These are phyloP conservation scores for Solanum etuberosum DNA, from an alignment of 257 asterid species.

Conservation along the genomic window DNA sequence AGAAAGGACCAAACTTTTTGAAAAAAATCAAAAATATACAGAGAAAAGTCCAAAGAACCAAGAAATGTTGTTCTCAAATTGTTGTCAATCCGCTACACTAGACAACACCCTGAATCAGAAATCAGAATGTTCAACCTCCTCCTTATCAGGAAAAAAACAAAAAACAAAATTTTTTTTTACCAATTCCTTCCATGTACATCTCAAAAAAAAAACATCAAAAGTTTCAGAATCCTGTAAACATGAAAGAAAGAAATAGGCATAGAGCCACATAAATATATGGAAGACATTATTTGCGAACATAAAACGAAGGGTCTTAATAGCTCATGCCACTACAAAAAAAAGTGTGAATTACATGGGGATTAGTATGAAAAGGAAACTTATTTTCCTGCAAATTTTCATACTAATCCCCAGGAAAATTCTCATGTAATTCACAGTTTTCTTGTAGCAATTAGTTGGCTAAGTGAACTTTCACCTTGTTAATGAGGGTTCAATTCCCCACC, in stretches of 20 bases:
- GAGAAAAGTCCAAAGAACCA: neutral
- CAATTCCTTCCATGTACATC: neutral
- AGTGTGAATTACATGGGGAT: too few relatives aligned
- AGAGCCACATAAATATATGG: neutral
- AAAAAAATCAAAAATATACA: slow-evolving; percentile 1
- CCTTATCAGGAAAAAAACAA: neutral
- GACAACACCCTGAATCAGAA: neutral
- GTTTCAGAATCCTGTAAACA: neutral
- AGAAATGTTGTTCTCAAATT: slow-evolving; percentile 3
- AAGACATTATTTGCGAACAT: neutral
- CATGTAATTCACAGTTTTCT: too few relatives aligned
- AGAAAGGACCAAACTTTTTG: neutral
- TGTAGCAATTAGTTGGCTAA: neutral
- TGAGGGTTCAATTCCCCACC: neutral
- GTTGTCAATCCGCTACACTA: neutral
- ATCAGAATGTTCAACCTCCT: neutral
- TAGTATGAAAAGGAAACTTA: too few relatives aligned
- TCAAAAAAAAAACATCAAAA: neutral
- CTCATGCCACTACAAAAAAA: too few relatives aligned
- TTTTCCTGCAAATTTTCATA: too few relatives aligned
- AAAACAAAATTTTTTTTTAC: too few relatives aligned
- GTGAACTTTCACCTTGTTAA: neutral
- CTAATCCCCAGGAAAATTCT: too few relatives aligned
- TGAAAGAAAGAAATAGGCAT: neutral
- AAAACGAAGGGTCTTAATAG: neutral